Base-by-base conservation (phyloP, 768 basidiomycete species). In the Mycena vulgaris region DNA sequence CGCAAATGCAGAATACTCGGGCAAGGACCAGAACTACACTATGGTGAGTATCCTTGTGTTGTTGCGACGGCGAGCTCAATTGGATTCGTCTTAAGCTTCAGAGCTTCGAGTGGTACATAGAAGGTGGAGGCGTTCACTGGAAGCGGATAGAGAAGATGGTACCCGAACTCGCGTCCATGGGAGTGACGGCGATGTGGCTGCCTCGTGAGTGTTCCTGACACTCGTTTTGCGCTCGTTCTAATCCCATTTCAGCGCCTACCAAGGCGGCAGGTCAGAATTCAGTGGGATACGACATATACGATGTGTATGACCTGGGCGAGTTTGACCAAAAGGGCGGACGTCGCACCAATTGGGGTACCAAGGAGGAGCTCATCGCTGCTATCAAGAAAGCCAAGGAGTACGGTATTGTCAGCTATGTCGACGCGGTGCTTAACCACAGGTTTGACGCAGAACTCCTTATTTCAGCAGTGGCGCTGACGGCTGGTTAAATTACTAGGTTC, bases 271-370 rank as follows among this genome's bases (percentile, higher is more conserved):
- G 69, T 5, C 75, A 72, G 52, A 48, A 75, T 4, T 75, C 74
- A 2, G 75, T 76, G 21, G 77, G 77, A 21, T 78, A 76, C 63
- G 77, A 76, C 35, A 70, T 77, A 2, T 77, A 74, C 64, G 76
- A 77, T 48, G 62, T 53, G 14, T 42, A 58, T 9, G 61, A 64
- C 30, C 30, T 58, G 11, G 89, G 89, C 45, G 89, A 90, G 72
- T 91, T 90, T 63, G 75, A 88, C 65, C 90, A 90, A 80, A 89
- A 86, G 69, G 88, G 85, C 23, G 80, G 83, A 13, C 72, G 81
- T 33, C 74, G 82, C 5, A 93, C 92, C 2, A 86, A 90, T 60
- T 93, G 90, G 88, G 92, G 92, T n/a, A 88, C 88, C 27, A 91
- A 91, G 66, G 87, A 89, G 27, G 88, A 93, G 58, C 85, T 93